Conservation (phyloP, 148 eudicot genomes). For the Dianthus caryophyllus region DNA sequence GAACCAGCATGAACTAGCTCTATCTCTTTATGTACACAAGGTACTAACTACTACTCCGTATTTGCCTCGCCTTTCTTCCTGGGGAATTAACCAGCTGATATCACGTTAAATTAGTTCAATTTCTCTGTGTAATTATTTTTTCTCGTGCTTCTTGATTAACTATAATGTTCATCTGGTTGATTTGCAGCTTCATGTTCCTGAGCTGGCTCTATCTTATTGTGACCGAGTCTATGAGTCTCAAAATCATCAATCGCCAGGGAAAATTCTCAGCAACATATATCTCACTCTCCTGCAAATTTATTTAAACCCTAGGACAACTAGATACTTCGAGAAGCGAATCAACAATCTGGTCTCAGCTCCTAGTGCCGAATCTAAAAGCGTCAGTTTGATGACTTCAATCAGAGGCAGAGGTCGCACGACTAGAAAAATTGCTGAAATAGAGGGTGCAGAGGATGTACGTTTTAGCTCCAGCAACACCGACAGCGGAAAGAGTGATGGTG, state of each 20-base stretch:
- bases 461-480: conserved; percentile 72
- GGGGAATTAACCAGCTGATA: not conserved
- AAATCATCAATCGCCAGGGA: conserved; percentile 51
- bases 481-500: conserved; percentile 96
- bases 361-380: conserved; percentile 41
- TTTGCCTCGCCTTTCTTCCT: not conserved
- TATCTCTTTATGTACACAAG: conserved; percentile 91
- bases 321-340: conserved; percentile 71
- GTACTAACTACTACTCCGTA: conserved; percentile 29
- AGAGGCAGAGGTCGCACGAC: conserved; percentile 53
- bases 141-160: conserved; percentile 4
- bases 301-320: conserved; percentile 80
- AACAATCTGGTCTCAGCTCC: conserved; percentile 60
- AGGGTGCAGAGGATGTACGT: conserved; percentile 77
- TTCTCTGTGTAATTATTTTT: no score
- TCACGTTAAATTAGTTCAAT: no score
- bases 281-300: conserved; percentile 88
- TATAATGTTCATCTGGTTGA: conserved; percentile 15
- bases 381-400: conserved; percentile 32
- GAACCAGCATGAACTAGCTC: conserved; percentile 94
- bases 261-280: conserved; percentile 67
- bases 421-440: conserved; percentile 86
- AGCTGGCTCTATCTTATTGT: conserved; percentile 83
- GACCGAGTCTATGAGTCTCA: conserved; percentile 83
- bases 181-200: conserved; percentile 87